These are phyloP conservation scores for Nicotiana noctiflora DNA, from an alignment of 257 asterid genomes.

Conservation along the genomic window DNA sequence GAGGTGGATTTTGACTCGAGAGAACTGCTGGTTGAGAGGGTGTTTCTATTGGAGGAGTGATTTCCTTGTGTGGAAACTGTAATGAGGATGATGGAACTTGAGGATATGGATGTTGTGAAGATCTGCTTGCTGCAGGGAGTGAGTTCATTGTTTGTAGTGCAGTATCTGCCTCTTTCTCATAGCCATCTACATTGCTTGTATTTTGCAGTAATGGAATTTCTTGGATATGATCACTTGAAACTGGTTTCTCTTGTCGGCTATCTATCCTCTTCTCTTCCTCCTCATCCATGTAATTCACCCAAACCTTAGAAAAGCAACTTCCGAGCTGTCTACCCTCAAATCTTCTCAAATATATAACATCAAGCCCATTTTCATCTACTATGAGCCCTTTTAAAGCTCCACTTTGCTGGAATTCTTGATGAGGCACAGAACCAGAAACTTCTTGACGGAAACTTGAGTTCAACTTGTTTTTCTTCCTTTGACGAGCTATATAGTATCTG, in stretches of 20 bases:
- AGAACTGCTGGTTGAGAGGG: not conserved
- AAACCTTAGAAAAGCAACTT: slow-evolving; percentile 57
- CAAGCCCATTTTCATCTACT: slow-evolving; percentile 67
- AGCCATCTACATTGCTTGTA: slow-evolving; percentile 14
- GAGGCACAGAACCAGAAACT: slow-evolving; percentile 6
- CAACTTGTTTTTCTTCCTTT: slow-evolving; percentile 7
- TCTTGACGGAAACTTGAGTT: slow-evolving; percentile 51
- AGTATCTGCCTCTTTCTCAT: not conserved
- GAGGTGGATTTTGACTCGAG: slow-evolving; percentile 17
- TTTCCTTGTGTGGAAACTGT: slow-evolving; percentile 7
- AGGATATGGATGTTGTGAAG: not conserved
- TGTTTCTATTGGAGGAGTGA: not conserved
- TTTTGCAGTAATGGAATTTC: slow-evolving; percentile 53
- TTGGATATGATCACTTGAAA: slow-evolving; percentile 29
- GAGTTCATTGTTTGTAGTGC: slow-evolving; percentile 2
- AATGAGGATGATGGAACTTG: slow-evolving; percentile 19
- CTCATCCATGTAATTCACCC: slow-evolving; percentile 52
- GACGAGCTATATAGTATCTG: slow-evolving; percentile 22
- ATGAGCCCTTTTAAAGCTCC: slow-evolving; percentile 50
- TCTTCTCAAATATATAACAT: slow-evolving; percentile 53
- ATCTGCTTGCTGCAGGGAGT: not conserved
- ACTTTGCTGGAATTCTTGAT: slow-evolving; percentile 34
- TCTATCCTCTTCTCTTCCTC: slow-evolving; percentile 44
- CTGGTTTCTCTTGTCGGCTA: slow-evolving; percentile 27
- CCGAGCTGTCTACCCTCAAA: slow-evolving; percentile 26